phyloP scores from a whole-genome alignment of 805 yeast genomes.

The Wickerhamiella qilinensis region DNA sequence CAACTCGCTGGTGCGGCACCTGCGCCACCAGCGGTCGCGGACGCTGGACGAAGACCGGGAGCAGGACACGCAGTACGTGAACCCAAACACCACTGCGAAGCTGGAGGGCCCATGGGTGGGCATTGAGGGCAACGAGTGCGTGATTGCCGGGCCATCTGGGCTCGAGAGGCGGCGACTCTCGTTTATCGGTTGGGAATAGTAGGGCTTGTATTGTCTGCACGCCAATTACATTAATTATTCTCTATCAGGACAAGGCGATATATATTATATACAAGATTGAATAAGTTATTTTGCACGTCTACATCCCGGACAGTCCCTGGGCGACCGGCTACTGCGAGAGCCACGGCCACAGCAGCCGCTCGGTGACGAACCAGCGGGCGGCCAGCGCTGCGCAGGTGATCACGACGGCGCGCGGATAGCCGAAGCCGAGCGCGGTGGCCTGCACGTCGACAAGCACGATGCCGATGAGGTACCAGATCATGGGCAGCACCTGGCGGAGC shows the following conservation, averaged over 20 bases:
- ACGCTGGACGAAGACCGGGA: slow-evolving; percentile 75
- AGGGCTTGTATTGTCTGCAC: too few relatives aligned
- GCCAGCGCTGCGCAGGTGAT: slow-evolving; percentile 16
- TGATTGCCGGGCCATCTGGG: slow-evolving; percentile 31
- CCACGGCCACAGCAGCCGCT: slow-evolving; percentile 3
- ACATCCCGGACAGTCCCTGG: too few relatives aligned
- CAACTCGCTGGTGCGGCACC: slow-evolving; percentile 7
- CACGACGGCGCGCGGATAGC: slow-evolving; percentile 19
- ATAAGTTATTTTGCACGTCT: neutral
- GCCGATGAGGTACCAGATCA: slow-evolving; percentile 44
- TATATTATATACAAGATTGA: too few relatives aligned
- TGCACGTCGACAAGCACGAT: slow-evolving; percentile 53
- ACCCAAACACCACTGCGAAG: slow-evolving; percentile 52
- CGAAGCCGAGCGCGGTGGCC: slow-evolving; percentile 26
- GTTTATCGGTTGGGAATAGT: slow-evolving; percentile 29
- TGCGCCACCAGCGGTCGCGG: slow-evolving; percentile 20
- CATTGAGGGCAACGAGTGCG: slow-evolving; percentile 38
- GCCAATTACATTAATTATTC: too few relatives aligned
- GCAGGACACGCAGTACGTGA: slow-evolving; percentile 51
- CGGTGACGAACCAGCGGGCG: slow-evolving; percentile 2
- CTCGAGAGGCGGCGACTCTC: slow-evolving; percentile 24
- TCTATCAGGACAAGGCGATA: too few relatives aligned
- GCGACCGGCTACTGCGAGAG: neutral
- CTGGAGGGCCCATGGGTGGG: slow-evolving; percentile 78
- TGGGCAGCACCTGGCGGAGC: slow-evolving; percentile 43